phyloP scores from a whole-genome alignment of 208 protist species.

The Hexamita inflata region DNA sequence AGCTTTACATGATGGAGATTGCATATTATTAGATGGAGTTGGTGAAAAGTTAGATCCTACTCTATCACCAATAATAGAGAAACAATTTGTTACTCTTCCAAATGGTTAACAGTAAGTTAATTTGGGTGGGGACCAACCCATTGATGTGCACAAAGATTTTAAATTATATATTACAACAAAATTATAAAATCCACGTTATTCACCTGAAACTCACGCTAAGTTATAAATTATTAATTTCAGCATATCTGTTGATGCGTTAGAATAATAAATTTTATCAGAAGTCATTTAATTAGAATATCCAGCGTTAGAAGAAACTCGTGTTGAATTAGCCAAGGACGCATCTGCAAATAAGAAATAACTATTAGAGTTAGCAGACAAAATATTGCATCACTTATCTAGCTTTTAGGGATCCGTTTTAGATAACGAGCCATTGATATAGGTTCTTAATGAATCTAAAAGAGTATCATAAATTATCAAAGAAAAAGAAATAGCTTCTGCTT shows the following conservation, averaged over 20 bases:
- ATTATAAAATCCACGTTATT: constrained; percentile 85
- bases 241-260: constrained; percentile 83
- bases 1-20: constrained; percentile 43
- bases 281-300: constrained; percentile 82
- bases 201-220: constrained; percentile 86
- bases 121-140: constrained; percentile 64
- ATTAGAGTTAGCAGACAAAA: constrained; percentile 83
- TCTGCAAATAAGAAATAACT: constrained; percentile 77
- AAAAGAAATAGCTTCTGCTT: constrained; percentile 37
- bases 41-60: constrained; percentile 87
- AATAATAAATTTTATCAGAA: constrained; percentile 90
- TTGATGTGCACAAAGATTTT: constrained; percentile 90
- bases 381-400: constrained; percentile 55
- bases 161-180: constrained; percentile 87
- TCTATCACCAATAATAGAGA: constrained; percentile 87
- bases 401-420: constrained; percentile 54
- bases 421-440: constrained; percentile 75
- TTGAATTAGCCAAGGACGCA: constrained; percentile 81
- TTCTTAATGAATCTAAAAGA: constrained; percentile 75
- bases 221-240: constrained; percentile 93
- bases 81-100: constrained; percentile 75
- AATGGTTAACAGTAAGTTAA: constrained; percentile 61
- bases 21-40: constrained; percentile 49
- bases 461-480: constrained; percentile 61
- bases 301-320: constrained; percentile 76